Evolutionary conservation across 2,329 filamentous ascomycete species (phyloP).

Genomic region (Ophiostoma populinum): DNA sequence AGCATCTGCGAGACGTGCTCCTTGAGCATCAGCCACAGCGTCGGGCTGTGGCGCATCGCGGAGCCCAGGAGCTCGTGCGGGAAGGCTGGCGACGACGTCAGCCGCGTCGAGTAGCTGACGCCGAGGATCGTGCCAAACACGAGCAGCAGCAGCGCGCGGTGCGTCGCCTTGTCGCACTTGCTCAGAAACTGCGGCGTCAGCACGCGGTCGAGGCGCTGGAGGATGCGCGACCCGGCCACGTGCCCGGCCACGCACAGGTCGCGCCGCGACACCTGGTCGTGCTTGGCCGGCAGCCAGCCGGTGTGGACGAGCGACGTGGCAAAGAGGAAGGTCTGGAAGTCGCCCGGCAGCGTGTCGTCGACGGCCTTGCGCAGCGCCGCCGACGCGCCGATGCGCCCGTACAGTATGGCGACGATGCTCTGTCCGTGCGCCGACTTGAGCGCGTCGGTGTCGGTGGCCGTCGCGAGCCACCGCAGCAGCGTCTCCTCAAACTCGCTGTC

Average conservation of each 20-base stretch:
- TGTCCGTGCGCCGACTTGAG: no score
- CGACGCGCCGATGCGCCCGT: constrained; percentile 13
- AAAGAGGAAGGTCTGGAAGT: constrained; percentile 17
- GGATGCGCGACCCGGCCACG: constrained; percentile 14
- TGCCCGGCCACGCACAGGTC: constrained; percentile 14
- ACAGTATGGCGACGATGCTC: constrained; percentile 16
- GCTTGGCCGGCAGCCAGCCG: constrained; percentile 11
- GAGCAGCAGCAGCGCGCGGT: constrained; percentile 16
- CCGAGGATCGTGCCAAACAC: constrained; percentile 16
- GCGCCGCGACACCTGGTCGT: constrained; percentile 8
- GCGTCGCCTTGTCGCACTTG: constrained; percentile 11
- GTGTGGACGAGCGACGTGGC: constrained; percentile 15
- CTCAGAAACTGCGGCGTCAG: constrained; percentile 17
- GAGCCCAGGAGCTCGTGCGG: constrained; percentile 12
- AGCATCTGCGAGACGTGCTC: constrained; percentile 19
- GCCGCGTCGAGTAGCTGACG: constrained; percentile 14
- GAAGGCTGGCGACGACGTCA: constrained; percentile 11
- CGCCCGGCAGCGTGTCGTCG: constrained; percentile 13
- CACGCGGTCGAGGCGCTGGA: constrained; percentile 16
- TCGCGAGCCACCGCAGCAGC: constrained; percentile 15
- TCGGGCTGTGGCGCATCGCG: constrained; percentile 17
- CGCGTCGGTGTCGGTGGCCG: constrained; percentile 12
- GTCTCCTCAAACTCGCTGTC: constrained; percentile 13
- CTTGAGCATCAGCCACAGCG: constrained; percentile 18
- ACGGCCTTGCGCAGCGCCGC: constrained; percentile 10